These are phyloP conservation scores for Filosporella fistucella DNA, from an alignment of 495 filamentous ascomycete genomes.

Conservation along the genomic window DNA sequence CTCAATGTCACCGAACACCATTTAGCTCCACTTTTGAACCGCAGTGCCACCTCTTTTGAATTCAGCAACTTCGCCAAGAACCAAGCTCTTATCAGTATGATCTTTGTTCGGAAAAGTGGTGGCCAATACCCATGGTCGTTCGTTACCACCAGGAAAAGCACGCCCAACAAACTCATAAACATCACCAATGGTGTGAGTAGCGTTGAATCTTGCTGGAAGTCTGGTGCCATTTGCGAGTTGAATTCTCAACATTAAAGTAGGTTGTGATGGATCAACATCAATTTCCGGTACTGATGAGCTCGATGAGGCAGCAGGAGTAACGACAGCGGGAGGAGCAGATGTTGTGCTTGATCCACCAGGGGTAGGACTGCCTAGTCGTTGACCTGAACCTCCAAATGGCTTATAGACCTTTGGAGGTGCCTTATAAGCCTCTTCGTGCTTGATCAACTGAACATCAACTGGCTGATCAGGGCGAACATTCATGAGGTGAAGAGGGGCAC, in stretches of 20 bases:
- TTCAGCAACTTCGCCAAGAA: constrained; percentile 72
- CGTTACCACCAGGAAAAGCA: constrained; percentile 52
- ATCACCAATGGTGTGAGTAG: constrained; percentile 83
- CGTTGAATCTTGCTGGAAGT: constrained; percentile 85
- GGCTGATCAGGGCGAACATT: constrained; percentile 80
- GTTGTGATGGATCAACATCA: constrained; percentile 69
- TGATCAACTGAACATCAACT: constrained; percentile 84
- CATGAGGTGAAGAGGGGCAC: constrained; percentile 84
- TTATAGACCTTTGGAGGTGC: constrained; percentile 80
- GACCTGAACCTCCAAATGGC: constrained; percentile 78
- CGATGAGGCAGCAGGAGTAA: constrained; percentile 33
- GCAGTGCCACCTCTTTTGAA: constrained; percentile 78
- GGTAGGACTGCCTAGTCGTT: constrained; percentile 87
- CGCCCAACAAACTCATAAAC: constrained; percentile 81
- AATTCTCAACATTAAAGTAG: constrained; percentile 75
- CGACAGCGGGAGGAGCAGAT: constrained; percentile 27
- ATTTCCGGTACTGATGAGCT: constrained; percentile 35
- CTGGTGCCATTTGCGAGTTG: constrained; percentile 88
- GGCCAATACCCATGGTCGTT: constrained; percentile 73
- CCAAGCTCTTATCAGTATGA: constrained; percentile 64
- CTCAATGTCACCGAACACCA: no score
- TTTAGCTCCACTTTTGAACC: constrained; percentile 79
- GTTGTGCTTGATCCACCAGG: constrained; percentile 49
- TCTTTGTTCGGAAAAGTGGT: constrained; percentile 97
- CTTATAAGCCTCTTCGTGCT: constrained; percentile 80